Evolutionary conservation across 495 filamentous ascomycete genomes (phyloP).

Genomic region (Massariosphaeria phaeospora): DNA sequence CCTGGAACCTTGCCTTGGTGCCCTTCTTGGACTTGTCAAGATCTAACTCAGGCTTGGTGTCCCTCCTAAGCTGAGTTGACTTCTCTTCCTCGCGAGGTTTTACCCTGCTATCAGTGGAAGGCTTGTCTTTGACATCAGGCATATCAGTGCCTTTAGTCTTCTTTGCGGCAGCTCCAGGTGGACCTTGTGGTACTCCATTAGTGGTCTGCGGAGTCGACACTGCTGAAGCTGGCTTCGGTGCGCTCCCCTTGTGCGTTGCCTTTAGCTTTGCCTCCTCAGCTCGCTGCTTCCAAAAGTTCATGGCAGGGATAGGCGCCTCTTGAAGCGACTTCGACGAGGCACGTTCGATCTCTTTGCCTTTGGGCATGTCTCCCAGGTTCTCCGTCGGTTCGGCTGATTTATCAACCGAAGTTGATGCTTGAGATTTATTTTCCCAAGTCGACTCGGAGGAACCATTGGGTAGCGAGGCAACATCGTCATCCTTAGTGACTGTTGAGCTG

Average conservation of each 20-base stretch:
- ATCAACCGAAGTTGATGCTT: conserved; percentile 46
- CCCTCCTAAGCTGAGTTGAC: conserved; percentile 37
- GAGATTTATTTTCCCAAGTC: conserved; percentile 64
- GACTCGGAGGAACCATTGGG: conserved; percentile 61
- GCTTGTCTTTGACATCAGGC: conserved; percentile 30
- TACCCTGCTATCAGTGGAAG: conserved; percentile 26
- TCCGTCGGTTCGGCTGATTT: conserved; percentile 31
- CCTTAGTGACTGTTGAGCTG: conserved; percentile 61
- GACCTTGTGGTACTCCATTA: conserved; percentile 9
- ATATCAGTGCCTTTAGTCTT: conserved; percentile 33
- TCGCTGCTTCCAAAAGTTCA: conserved; percentile 82
- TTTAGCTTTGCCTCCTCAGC: conserved; percentile 66
- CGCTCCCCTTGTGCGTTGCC: conserved; percentile 40
- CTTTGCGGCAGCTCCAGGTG: conserved; percentile 22
- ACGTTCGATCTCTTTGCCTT: conserved; percentile 49
- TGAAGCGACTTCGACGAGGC: conserved; percentile 58
- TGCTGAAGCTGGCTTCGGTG: conserved; percentile 32
- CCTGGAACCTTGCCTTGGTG: conserved; percentile 46
- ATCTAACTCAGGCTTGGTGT: conserved; percentile 17
- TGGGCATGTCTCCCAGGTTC: conserved; percentile 35
- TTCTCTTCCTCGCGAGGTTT: conserved; percentile 41
- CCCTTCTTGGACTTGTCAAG: conserved; percentile 34
- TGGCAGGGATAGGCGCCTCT: conserved; percentile 71
- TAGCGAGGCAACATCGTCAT: conserved; percentile 62
- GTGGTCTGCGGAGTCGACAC: background rate